Base-by-base conservation (phyloP, 2,329 filamentous ascomycete genomes). In the Cyphellophora europaea region DNA sequence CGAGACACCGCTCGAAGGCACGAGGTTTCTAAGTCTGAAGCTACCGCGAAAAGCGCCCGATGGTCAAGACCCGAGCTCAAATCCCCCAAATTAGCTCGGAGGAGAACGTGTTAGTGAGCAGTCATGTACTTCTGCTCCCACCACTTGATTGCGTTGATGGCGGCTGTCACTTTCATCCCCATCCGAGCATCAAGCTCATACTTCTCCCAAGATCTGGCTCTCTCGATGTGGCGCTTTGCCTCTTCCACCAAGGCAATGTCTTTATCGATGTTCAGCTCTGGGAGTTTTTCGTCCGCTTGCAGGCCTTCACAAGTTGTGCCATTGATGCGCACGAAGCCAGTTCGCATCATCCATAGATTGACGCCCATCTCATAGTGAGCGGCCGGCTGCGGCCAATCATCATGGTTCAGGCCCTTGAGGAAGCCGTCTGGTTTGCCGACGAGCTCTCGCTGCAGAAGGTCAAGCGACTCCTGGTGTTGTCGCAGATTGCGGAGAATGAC, bases 311-410 rank as follows among this genome's bases (percentile, higher is more conserved):
- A 8, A 25, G 27, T 36, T 15, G 6, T n/a, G 8, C 3, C 28
- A 14, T 11, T 15, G 12, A 19, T 13, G 12, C 11, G 33, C 21
- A 15, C 36, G 43, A 60, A 67, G 33, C 42, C 59, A 40, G 54
- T 55, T 6, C 66, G 49, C 50, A 89, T 81, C 38, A 72, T 69
- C 88, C 89, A 98, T 1, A 79, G 65, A 36, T 84, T 75, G 5
- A 82, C 85, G 0, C 78, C 87, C 65, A 91, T 75, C 59, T 98
- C 91, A 57, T 95, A 95, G 46, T 85, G 70, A 2, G 82, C 86
- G 1, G 79, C 75, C 0, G 89, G 84, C 70, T 79, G 66, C 63
- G 56, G 83, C 81, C 67, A 71, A 40, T 69, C 62, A 40, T 71
- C 67, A 35, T 59, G 61, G 13, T 63, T 49, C 25, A 55, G 48